Evolutionary conservation across 345 rosid genomes (phyloP).

Genomic region (Psidium friedrichsthalianum): DNA sequence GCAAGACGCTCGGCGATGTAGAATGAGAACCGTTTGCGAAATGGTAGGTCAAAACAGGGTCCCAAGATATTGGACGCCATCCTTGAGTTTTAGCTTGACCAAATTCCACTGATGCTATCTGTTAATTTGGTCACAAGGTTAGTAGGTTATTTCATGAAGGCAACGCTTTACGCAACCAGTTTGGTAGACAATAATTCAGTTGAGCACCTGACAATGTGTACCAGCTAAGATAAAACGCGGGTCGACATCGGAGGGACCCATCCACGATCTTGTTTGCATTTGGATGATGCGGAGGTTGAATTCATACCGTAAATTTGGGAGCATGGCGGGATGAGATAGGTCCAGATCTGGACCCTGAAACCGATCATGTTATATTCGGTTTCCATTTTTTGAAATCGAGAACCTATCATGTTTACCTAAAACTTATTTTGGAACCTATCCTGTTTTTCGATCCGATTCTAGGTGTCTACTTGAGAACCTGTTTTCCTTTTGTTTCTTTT

Average conservation of each 20-base stretch:
- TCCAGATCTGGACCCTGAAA: too few species aligned
- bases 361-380: too few species aligned
- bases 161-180: neutral
- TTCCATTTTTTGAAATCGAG: too few species aligned
- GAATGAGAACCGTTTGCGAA: neutral
- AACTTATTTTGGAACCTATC: too few species aligned
- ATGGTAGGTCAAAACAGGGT: rapidly evolving
- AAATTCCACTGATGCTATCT: neutral
- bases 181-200: neutral
- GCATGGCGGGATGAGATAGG: too few species aligned
- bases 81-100: neutral
- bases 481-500: too few species aligned
- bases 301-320: too few species aligned
- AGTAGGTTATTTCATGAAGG: neutral
- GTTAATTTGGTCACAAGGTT: neutral
- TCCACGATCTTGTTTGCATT: neutral
- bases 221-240: too few species aligned
- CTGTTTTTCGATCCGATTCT: too few species aligned
- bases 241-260: neutral
- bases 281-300: neutral
- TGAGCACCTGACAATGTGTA: neutral
- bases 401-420: too few species aligned
- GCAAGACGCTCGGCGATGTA: too few species aligned
- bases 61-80: neutral
- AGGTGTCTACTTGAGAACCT: too few species aligned